Evolutionary conservation across 2,329 filamentous ascomycete species (phyloP).

Genomic region (Calcarisporium arbuscula): DNA sequence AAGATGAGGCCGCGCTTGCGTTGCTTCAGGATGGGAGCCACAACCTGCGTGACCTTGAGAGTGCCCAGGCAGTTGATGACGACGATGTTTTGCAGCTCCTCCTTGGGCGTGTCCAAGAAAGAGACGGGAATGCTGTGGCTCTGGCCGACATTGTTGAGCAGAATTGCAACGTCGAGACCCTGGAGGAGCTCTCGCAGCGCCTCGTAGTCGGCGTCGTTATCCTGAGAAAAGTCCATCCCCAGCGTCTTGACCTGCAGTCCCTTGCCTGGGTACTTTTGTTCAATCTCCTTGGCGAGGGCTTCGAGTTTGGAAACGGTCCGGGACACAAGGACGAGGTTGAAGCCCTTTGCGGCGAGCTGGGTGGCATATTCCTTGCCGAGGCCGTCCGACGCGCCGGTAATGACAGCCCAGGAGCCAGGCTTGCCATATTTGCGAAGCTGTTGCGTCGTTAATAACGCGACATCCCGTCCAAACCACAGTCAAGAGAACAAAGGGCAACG

Average conservation of each 20-base stretch:
- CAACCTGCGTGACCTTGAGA: constrained; percentile 76
- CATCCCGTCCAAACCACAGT: neutral
- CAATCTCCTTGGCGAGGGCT: constrained; percentile 67
- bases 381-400: constrained; percentile 93
- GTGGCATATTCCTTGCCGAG: constrained; percentile 93
- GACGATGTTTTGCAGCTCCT: constrained; percentile 85
- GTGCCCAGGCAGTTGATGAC: constrained; percentile 93
- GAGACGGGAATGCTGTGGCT: constrained; percentile 89
- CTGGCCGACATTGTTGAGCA: constrained; percentile 96
- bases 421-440: constrained; percentile 81
- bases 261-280: constrained; percentile 56
- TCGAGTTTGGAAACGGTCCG: constrained; percentile 92
- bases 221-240: constrained; percentile 85
- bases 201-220: constrained; percentile 74
- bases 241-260: constrained; percentile 67
- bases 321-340: constrained; percentile 91
- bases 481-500: constrained; percentile 17
- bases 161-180: constrained; percentile 73
- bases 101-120: constrained; percentile 70
- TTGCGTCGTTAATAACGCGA: neutral
- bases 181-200: constrained; percentile 61
- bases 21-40: constrained; percentile 77
- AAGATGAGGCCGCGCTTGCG: constrained; percentile 84
- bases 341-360: constrained; percentile 84
- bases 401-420: constrained; percentile 86